These are phyloP conservation scores for Inosperma sp. DNA, from an alignment of 768 basidiomycete genomes.

Conservation along the genomic window DNA sequence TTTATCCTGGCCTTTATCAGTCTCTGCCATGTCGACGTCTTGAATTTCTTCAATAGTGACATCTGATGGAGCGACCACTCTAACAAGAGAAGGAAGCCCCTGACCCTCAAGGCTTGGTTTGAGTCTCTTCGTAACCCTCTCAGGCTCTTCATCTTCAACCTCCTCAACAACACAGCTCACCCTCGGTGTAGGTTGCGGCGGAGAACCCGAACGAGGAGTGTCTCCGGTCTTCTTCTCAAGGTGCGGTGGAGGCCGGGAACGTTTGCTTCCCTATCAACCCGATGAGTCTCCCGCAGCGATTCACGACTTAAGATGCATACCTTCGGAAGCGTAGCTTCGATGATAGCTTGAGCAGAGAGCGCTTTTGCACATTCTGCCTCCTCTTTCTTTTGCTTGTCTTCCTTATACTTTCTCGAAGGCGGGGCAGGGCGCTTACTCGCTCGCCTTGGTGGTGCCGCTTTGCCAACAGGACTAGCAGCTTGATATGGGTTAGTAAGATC, in stretches of 20 bases:
- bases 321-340: conserved; percentile 76
- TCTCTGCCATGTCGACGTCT: conserved; percentile 25
- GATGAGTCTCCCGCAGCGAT: not conserved
- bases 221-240: conserved; percentile 36
- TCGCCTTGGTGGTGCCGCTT: conserved; percentile 39
- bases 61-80: conserved; percentile 5
- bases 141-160: conserved; percentile 30
- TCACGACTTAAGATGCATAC: conserved; percentile 30
- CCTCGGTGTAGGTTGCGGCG: conserved; percentile 7
- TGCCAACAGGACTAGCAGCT: conserved; percentile 59
- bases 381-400: conserved; percentile 28
- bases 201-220: conserved; percentile 7
- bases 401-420: conserved; percentile 20
- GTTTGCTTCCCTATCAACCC: conserved; percentile 62
- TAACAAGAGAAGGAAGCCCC: not conserved
- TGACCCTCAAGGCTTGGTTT: conserved; percentile 35
- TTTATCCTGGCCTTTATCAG: conserved; percentile 14
- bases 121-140: conserved; percentile 44
- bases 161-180: conserved; percentile 30
- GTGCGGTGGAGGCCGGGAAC: conserved; percentile 64
- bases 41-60: conserved; percentile 32
- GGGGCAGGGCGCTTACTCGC: conserved; percentile 41
- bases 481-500: conserved; percentile 80
- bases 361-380: conserved; percentile 26
- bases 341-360: conserved; percentile 59